Evolutionary conservation across 176 grass and related monocot genomes (phyloP).

Genomic region (Aegilops bicornis): DNA sequence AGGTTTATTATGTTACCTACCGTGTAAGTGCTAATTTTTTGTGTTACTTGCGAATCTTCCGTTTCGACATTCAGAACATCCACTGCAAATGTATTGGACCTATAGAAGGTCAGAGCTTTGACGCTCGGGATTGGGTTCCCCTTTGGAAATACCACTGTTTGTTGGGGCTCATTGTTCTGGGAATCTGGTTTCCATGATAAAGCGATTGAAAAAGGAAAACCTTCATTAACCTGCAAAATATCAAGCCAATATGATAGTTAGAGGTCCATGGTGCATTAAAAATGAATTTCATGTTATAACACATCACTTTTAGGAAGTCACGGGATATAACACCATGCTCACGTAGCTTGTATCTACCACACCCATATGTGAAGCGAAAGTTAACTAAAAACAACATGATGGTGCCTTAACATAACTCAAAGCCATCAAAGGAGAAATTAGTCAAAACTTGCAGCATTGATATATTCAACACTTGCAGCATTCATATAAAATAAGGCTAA

Average conservation of each 20-base stretch:
- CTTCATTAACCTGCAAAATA: slow-evolving; percentile 70
- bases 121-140: slow-evolving; percentile 62
- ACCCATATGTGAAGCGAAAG: neutral
- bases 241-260: neutral
- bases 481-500: neutral
- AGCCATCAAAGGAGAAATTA: neutral
- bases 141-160: slow-evolving; percentile 63
- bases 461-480: too few relatives aligned
- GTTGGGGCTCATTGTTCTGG: slow-evolving; percentile 43
- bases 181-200: slow-evolving; percentile 72
- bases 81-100: slow-evolving; percentile 58
- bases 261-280: neutral
- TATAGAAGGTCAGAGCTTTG: slow-evolving; percentile 63
- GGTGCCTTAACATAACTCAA: neutral
- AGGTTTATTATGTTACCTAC: slow-evolving; percentile 32
- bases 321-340: neutral
- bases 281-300: neutral
- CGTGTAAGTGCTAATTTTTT: slow-evolving; percentile 69
- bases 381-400: neutral
- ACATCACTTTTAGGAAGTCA: neutral
- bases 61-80: slow-evolving; percentile 55
- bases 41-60: slow-evolving; percentile 17
- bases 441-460: neutral
- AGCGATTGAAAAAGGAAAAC: slow-evolving; percentile 73
- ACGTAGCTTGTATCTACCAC: neutral